Conservation (phyloP, 305 asterid genomes). For the Lippia alba region DNA sequence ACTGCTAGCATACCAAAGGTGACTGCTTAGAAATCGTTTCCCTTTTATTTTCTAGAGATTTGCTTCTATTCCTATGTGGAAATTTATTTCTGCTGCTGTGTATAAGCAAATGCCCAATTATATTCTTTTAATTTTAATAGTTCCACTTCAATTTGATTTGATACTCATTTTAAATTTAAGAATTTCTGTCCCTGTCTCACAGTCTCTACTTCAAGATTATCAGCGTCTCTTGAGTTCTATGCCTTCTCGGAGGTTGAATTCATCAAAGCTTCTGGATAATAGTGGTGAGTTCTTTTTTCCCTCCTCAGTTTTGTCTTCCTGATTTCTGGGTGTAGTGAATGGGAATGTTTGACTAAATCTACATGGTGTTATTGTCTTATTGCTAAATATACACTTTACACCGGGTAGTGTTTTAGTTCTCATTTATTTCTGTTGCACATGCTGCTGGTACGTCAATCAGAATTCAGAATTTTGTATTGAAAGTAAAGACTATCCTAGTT, state of each 20-base stretch:
- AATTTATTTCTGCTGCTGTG: conserved; percentile 27
- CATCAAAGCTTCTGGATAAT: conserved; percentile 95
- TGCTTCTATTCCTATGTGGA: conserved; percentile 24
- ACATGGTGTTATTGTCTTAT: conserved; percentile 4
- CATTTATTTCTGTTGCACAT: conserved; percentile 25
- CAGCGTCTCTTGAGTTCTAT: conserved; percentile 93
- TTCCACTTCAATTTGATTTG: conserved; percentile 34
- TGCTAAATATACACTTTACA: conserved; percentile 26
- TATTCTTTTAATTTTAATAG: conserved; percentile 29
- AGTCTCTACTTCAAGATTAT: conserved; percentile 99
- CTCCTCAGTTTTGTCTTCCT: background rate
- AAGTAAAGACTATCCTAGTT: conserved; percentile 12
- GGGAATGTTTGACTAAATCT: conserved; percentile 14
- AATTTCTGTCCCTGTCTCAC: conserved; percentile 47
- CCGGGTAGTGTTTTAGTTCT: conserved; percentile 24
- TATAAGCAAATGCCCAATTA: conserved; percentile 25
- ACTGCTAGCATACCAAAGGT: conserved; percentile 91
- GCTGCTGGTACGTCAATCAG: conserved; percentile 25
- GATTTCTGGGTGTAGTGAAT: conserved; percentile 20
- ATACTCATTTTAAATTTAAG: conserved; percentile 36
- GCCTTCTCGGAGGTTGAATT: conserved; percentile 97
- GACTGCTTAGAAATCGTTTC: conserved; percentile 33
- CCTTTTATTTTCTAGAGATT: conserved; percentile 9
- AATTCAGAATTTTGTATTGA: conserved; percentile 5
- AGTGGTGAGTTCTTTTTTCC: conserved; percentile 62